These are phyloP conservation scores for Tricholomella constricta DNA, from an alignment of 768 basidiomycete genomes.

Conservation along the genomic window DNA sequence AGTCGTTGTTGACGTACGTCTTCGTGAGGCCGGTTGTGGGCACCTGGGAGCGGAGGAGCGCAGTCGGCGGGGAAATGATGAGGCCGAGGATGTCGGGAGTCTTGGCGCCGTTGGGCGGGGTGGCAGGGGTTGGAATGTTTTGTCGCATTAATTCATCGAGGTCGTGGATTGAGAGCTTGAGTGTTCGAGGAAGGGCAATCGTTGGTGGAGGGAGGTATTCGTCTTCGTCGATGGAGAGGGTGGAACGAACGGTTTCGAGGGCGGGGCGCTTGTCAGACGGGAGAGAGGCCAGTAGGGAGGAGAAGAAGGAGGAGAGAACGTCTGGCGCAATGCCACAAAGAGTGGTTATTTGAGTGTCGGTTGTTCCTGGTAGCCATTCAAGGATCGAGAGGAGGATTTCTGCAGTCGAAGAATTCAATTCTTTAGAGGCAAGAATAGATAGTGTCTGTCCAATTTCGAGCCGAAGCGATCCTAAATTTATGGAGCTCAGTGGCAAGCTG, in stretches of 20 bases:
- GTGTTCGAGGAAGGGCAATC: constrained; percentile 39
- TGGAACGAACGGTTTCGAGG: constrained; percentile 26
- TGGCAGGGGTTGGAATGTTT: constrained; percentile 36
- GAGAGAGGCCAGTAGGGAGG: constrained; percentile 30
- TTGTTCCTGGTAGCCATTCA: constrained; percentile 56
- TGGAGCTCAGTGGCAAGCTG: constrained; percentile 20
- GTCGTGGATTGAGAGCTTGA: constrained; percentile 48
- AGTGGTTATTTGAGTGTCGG: constrained; percentile 43
- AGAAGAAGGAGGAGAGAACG: constrained; percentile 48
- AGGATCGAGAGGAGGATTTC: constrained; percentile 45
- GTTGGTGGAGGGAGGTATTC: constrained; percentile 31
- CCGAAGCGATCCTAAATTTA: constrained; percentile 30
- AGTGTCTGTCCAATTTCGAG: constrained; percentile 38
- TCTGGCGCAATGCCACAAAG: constrained; percentile 51
- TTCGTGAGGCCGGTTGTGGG: constrained; percentile 74
- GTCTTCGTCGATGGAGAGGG: constrained; percentile 44
- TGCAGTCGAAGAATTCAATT: constrained; percentile 39
- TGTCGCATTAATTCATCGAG: constrained; percentile 50
- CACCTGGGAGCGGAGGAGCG: constrained; percentile 63
- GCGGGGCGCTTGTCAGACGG: constrained; percentile 23
- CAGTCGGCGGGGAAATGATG: constrained; percentile 63
- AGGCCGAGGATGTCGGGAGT: constrained; percentile 55
- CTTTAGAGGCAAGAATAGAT: constrained; percentile 28
- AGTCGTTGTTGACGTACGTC: constrained; percentile 80
- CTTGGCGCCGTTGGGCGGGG: constrained; percentile 47